Evolutionary conservation across 2,329 filamentous ascomycete species (phyloP).

Genomic region (Colletotrichum liriopes): DNA sequence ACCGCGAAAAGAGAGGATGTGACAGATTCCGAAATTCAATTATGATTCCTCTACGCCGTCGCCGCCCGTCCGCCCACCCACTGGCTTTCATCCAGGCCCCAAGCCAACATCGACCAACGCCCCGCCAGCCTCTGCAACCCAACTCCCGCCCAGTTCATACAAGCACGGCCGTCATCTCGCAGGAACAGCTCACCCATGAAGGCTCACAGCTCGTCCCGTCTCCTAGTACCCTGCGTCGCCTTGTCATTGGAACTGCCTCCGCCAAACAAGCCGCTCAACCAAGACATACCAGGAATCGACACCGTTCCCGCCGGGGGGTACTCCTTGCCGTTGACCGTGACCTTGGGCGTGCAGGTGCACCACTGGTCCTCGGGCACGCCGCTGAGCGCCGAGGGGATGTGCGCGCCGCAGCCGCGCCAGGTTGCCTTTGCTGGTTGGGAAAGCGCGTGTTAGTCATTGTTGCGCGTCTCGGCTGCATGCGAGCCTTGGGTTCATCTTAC

Average conservation of each 20-base stretch:
- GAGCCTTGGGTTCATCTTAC: constrained; percentile 49
- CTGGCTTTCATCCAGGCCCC: background rate
- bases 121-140: constrained; percentile 3
- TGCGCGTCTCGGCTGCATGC: background rate
- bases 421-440: constrained; percentile 60
- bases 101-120: constrained; percentile 13
- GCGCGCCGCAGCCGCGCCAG: constrained; percentile 66
- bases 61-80: background rate
- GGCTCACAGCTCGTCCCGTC: constrained; percentile 26
- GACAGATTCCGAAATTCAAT: background rate
- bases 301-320: constrained; percentile 62
- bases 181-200: background rate
- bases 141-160: background rate
- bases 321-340: constrained; percentile 60
- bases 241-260: constrained; percentile 39
- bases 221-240: constrained; percentile 33
- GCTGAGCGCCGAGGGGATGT: constrained; percentile 62
- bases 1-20: background rate
- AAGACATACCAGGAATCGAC: constrained; percentile 57
- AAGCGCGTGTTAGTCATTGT: background rate
- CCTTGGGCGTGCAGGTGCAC: constrained; percentile 64
- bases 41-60: constrained; percentile 3
- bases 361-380: constrained; percentile 61
- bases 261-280: constrained; percentile 48
- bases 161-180: background rate